A percentile compares a stretch with the other conserved stretches of the same genome.
Evolutionary conservation across 768 basidiomycete genomes (phyloP).

Genomic region (Mycena rosella): DNA sequence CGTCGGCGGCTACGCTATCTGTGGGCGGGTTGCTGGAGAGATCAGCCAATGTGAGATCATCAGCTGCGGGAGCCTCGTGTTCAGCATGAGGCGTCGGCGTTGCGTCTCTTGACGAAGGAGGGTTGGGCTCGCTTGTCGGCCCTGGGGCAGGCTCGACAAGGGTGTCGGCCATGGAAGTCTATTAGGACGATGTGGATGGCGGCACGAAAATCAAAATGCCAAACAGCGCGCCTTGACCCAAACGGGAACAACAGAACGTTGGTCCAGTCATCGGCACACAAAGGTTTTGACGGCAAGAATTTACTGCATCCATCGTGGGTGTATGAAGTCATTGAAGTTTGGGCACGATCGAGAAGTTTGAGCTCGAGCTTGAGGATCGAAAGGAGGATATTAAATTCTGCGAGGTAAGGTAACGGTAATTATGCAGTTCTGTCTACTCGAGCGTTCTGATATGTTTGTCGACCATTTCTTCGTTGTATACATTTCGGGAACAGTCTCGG

Average conservation of each 20-base stretch:
- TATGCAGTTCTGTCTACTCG: not conserved
- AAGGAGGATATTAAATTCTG: not conserved
- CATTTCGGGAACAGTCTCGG: too few species aligned
- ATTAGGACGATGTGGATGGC: slow-evolving; percentile 5
- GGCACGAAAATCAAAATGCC: not conserved
- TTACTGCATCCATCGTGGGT: not conserved
- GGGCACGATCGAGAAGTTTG: not conserved
- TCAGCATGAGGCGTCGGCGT: slow-evolving; percentile 48
- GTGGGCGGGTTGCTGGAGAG: slow-evolving; percentile 30
- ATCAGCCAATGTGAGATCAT: slow-evolving; percentile 39
- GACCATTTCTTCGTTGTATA: too few species aligned
- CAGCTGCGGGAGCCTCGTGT: slow-evolving; percentile 43
- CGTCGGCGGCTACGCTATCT: slow-evolving; percentile 30
- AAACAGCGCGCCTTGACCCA: not conserved
- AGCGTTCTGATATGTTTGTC: not conserved
- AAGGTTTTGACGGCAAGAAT: not conserved
- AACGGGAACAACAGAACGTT: not conserved
- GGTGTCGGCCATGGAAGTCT: slow-evolving; percentile 32
- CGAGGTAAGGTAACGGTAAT: slow-evolving; percentile 25
- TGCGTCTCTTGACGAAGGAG: slow-evolving; percentile 20
- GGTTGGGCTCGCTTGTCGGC: slow-evolving; percentile 33
- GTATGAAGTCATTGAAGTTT: not conserved
- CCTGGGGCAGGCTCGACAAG: slow-evolving; percentile 27
- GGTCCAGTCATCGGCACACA: too few species aligned
- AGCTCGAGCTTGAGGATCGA: slow-evolving; percentile 7